Conservation (phyloP, 257 asterid species). For the Schizonepeta tenuifolia region DNA sequence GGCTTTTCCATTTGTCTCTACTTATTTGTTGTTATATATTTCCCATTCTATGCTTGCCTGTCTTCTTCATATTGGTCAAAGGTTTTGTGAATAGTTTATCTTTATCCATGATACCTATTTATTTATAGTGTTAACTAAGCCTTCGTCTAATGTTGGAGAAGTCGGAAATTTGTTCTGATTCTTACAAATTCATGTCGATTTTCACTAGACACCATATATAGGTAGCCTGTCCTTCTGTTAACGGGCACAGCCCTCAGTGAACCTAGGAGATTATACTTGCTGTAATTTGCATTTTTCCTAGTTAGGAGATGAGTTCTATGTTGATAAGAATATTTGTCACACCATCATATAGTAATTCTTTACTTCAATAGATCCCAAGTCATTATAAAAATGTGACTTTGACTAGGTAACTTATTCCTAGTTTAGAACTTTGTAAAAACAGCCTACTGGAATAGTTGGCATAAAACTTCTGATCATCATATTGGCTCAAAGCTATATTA, state of each 20-base stretch:
- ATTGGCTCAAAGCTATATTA: too few species aligned
- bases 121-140: constrained; percentile 20
- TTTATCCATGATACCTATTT: constrained; percentile 8
- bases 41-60: constrained; percentile 20
- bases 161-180: neutral
- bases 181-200: constrained; percentile 38
- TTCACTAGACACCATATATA: constrained; percentile 28
- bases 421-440: constrained; percentile 27
- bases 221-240: constrained; percentile 14
- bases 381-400: constrained; percentile 14
- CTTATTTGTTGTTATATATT: constrained; percentile 40
- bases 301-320: constrained; percentile 39
- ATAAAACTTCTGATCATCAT: constrained; percentile 1
- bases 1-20: constrained; percentile 40
- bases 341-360: neutral
- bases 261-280: constrained; percentile 32
- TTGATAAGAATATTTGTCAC: neutral
- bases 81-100: constrained; percentile 18
- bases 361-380: neutral
- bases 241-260: constrained; percentile 9
- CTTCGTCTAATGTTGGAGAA: constrained; percentile 4
- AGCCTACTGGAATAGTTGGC: constrained; percentile 18
- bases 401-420: neutral
- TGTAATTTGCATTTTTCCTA: neutral
- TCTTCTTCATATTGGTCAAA: constrained; percentile 16